Evolutionary conservation across 2,329 filamentous ascomycete species (phyloP).

Genomic region (Arthroderma sp.): DNA sequence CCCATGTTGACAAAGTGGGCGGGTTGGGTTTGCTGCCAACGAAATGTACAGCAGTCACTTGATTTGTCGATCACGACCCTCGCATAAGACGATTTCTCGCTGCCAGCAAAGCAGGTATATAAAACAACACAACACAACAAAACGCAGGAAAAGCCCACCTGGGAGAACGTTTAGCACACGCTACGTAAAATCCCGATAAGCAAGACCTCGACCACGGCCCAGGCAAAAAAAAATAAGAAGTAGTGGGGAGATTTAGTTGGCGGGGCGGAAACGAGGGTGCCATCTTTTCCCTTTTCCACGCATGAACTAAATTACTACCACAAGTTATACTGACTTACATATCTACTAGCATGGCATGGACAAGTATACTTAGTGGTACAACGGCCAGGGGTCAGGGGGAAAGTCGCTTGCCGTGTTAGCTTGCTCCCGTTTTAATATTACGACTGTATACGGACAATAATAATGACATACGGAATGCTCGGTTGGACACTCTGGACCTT

Average conservation of each 20-base stretch:
- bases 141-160: no score
- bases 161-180: not conserved
- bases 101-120: not conserved
- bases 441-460: not conserved
- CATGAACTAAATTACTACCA: not conserved
- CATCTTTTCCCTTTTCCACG: not conserved
- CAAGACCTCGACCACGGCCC: not conserved
- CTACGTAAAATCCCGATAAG: not conserved
- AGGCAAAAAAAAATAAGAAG: not conserved
- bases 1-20: constrained; percentile 20
- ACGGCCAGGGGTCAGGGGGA: constrained; percentile 1
- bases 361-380: not conserved
- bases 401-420: not conserved
- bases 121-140: not conserved
- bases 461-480: not conserved
- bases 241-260: constrained; percentile 4
- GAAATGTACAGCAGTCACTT: not conserved
- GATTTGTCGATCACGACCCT: not conserved
- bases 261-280: constrained; percentile 4
- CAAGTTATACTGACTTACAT: not conserved
- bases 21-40: not conserved
- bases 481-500: not conserved
- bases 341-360: not conserved
- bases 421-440: constrained; percentile 3
- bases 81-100: not conserved